Evolutionary conservation across 345 rosid species (phyloP), one percentile per base, ranked within the genome.

Genomic region (Hibiscus mutabilis): DNA sequence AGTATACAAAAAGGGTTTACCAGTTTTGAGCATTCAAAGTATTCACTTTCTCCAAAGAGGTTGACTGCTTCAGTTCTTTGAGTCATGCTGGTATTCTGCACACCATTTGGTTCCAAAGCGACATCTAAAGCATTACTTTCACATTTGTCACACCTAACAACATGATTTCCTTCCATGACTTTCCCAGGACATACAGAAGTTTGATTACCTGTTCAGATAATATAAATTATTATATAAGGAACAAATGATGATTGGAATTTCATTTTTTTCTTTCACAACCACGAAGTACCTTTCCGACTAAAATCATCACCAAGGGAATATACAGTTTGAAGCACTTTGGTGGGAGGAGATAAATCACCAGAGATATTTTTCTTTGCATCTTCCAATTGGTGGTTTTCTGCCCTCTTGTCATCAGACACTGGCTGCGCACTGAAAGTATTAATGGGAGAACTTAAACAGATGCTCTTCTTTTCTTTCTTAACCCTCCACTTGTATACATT

Each of bases 401-500:
- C 65, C 62, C 67, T 76, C 65, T 47, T 64, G 42, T 46, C 9
- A 60, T 42, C 75, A 61, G 61, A 68, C 72, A 21, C 73, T 3
- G 62, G 65, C 19, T 77, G 37, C 27, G 61, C 56, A 61, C 78
- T 86, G 2, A 56, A 2, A 14, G 42, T 69, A 52, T 60, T 75
- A 71, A 49, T 71, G 25, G 18, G 27, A 33, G 82, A 72, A 76
- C 76, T 76, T 57, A 16, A 63, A 72, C 74, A 60, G 11, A 63
- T 40, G 16, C 49, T 69, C 52, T 63, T 76, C 56, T 81, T 81
- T 42, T 72, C 87, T 68, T 68, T 74, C 55, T 65, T 81, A 55
- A 68, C 70, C 79, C 64, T 78, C 22, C 70, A 72, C 51, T 84
- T 80, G 80, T 73, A 78, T 68, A 78, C 82, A 58, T 71, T 69